Base-by-base conservation (phyloP, 1,284 basidiomycete species). In the Puccinia polysora region DNA sequence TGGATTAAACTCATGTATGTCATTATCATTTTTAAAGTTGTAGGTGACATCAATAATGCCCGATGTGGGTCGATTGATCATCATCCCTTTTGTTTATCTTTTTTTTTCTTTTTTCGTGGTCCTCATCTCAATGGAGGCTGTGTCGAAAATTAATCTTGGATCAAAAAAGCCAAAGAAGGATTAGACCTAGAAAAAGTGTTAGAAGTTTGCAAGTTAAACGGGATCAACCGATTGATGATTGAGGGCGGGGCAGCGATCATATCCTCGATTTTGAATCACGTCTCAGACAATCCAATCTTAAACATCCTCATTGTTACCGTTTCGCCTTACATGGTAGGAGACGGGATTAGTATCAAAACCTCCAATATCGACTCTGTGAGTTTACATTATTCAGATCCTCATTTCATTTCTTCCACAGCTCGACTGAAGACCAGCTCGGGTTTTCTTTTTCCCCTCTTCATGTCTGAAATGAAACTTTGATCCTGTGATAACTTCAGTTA, bases 221-320 rank as follows among this genome's bases (percentile, higher is more conserved):
- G 85, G 10, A 83, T 96, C 73, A 81, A 81, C 7, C 88, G 87
- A 2, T 82, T 97, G 65, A 98, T 98, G 95, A 88, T 97, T 10
- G 95, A 98, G 82, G 95, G 95, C 64, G 95, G 95, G 18, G 89
- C 91, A 3, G 81, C 82, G 4, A 84, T 97, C 73, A 92, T 98
- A 71, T 83, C 84, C 18, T 86, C 89, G 1, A 91, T 95, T 80
- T 81, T 96, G 0, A 77, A 78, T 23, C 71, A 76, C 8, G 72
- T 73, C 36, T 64, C 67, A 15, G 34, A 56, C n/a, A 58, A 56
- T 47, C 77, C 76, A 3, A 74, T 85, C 6, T 83, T 93, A 3
- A 88, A 95, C 78, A 83, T 83, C 28, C 80, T 95, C 38, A 84
- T 96, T 55, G 81, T 95, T 47, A 96, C 92, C 2, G 84, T 91